Evolutionary conservation across 2,329 filamentous ascomycete genomes (phyloP), one percentile per base, ranked within the genome.

Genomic region (Monosporascus sp.): DNA sequence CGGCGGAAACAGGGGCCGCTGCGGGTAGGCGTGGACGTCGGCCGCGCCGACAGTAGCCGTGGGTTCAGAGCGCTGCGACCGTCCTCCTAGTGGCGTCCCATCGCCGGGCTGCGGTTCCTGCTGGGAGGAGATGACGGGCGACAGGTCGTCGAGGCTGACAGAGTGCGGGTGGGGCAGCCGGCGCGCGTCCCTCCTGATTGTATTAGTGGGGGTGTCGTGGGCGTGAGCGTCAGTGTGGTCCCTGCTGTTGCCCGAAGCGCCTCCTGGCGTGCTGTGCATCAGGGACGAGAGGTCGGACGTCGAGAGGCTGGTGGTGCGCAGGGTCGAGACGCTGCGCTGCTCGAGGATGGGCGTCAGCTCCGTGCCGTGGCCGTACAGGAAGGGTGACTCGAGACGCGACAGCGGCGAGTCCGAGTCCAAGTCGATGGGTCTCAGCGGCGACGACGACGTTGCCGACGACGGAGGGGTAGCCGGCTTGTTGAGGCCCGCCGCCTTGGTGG

Each of bases 361-460:
- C 4, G 71, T 74, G 20, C 72, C 72, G 51, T 66, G 62, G 20
- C 72, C 72, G 54, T 74, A 74, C 2, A 68, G 58, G 56, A 74
- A 72, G 4, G 62, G 64, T 1, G 64, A 66, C 48, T 64, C 64
- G 37, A 65, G 57, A 6, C 55, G 58, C 5, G 62, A 64, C n/a
- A 65, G 57, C 1, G 64, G 64, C 1, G 66, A 67, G 20, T 66
- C 65, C 2, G 62, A 61, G 38, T 62, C 57, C 8, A 62, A 54
- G 49, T 65, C 59, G 48, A 64, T 57, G 20, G 49, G 36, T 49
- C 49, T 36, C 52, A 47, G 37, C 51, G 34, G 17, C 49, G 47
- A 31, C 3, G 49, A 18, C 48, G 42, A 8, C 54, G 25, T 6
- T 58, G 60, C 5, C 58, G 41, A 47, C 15, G 52, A 22, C 62